phyloP scores from a whole-genome alignment of 139 green algal species.

The Eudorina sp. region DNA sequence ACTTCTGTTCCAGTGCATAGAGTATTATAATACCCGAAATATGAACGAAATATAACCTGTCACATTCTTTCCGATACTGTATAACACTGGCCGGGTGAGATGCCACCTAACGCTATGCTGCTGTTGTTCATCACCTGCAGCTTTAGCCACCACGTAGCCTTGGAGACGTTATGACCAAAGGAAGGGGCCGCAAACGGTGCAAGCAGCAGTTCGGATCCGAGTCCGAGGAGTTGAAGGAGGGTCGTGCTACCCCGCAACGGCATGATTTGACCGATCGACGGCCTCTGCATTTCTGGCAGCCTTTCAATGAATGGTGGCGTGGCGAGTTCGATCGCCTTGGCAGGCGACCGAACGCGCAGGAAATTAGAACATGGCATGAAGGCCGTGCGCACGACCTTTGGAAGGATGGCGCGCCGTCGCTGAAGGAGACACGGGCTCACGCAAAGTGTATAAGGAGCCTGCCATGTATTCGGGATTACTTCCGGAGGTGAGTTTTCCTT shows the following conservation, averaged over 20 bases:
- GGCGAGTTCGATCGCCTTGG: conserved; percentile 52
- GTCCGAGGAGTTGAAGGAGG: background rate
- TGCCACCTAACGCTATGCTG: conserved; percentile 2
- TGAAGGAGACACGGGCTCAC: conserved; percentile 68
- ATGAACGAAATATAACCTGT: too few relatives aligned
- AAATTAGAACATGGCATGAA: conserved; percentile 62
- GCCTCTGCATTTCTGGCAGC: conserved; percentile 62
- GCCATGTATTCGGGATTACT: conserved; percentile 64
- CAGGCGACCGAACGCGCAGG: conserved; percentile 55
- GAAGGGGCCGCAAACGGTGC: background rate
- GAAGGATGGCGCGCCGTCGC: conserved; percentile 50
- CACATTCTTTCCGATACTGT: too few relatives aligned
- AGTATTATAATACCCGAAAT: too few relatives aligned
- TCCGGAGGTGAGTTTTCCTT: conserved; percentile 57
- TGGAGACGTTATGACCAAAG: conserved; percentile 15
- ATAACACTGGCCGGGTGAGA: background rate
- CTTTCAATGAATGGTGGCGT: conserved; percentile 54
- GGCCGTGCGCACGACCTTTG: conserved; percentile 46
- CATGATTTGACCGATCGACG: conserved; percentile 44
- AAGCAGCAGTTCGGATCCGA: conserved; percentile 9
- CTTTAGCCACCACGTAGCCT: too few relatives aligned
- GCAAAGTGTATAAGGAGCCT: conserved; percentile 69
- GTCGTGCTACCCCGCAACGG: background rate
- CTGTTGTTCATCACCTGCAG: background rate
- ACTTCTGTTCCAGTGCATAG: too few relatives aligned